Percentiles rank a stretch among this genome's conserved stretches.
phyloP scores from a whole-genome alignment of 1,284 basidiomycete genomes.

The Tranzscheliella williamsii region DNA sequence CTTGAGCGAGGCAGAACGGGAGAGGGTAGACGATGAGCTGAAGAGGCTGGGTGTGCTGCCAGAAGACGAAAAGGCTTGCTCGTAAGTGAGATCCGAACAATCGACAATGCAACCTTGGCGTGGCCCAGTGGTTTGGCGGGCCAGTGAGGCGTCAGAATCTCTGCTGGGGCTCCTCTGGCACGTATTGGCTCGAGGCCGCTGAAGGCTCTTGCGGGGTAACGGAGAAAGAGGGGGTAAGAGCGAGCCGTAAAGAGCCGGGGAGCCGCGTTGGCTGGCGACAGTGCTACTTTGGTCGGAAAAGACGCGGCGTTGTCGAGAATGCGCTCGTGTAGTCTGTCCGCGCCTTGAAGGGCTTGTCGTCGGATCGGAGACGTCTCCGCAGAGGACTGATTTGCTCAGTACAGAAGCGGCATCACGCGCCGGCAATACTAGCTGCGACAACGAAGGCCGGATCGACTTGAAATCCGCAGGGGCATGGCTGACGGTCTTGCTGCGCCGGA shows the following conservation, averaged over 20 bases:
- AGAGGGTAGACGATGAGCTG: slow-evolving; percentile 18
- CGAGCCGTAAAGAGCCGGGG: slow-evolving; percentile 1
- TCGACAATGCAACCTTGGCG: too few relatives aligned
- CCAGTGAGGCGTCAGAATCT: too few relatives aligned
- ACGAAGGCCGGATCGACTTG: too few relatives aligned
- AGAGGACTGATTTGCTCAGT: background rate
- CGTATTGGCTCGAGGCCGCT: too few relatives aligned
- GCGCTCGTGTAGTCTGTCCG: slow-evolving; percentile 19
- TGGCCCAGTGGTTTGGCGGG: too few relatives aligned
- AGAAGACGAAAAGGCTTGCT: too few relatives aligned
- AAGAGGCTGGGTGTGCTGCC: slow-evolving; percentile 27
- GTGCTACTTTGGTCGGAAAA: slow-evolving; percentile 7
- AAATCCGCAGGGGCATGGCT: slow-evolving; percentile 1
- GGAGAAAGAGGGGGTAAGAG: slow-evolving; percentile 5
- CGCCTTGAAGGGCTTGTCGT: slow-evolving; percentile 17
- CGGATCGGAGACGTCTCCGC: slow-evolving; percentile 6
- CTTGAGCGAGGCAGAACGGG: slow-evolving; percentile 25
- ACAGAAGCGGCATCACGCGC: too few relatives aligned
- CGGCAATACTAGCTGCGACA: too few relatives aligned
- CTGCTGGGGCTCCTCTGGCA: too few relatives aligned
- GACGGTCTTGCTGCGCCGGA: slow-evolving; percentile 29
- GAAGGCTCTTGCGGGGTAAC: slow-evolving; percentile 1
- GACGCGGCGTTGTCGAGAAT: slow-evolving; percentile 25
- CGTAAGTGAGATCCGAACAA: too few relatives aligned
- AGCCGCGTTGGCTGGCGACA: background rate